Percentiles rank a stretch among this genome's conserved stretches.
These are phyloP conservation scores for Ceratorhiza oryzae-sativae DNA, from an alignment of 1,284 basidiomycete species.

Conservation along the genomic window DNA sequence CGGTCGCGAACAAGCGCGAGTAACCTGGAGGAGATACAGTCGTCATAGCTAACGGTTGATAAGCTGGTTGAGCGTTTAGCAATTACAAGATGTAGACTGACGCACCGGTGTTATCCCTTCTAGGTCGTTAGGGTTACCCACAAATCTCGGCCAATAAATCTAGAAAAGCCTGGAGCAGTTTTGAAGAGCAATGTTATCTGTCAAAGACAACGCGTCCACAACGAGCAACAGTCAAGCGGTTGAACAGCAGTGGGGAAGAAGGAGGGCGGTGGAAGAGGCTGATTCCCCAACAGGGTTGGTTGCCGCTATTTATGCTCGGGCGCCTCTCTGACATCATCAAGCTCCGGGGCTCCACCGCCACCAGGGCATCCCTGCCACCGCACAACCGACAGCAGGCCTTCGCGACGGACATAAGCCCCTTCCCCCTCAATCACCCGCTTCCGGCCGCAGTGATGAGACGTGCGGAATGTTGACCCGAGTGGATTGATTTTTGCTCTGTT, in stretches of 20 bases:
- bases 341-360: neutral
- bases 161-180: neutral
- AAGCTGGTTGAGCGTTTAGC: neutral
- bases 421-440: no score
- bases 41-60: neutral
- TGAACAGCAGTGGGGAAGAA: neutral
- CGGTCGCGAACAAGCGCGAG: constrained; percentile 31
- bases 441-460: no score
- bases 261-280: neutral
- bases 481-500: no score
- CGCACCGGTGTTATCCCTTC: neutral
- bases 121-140: constrained; percentile 5
- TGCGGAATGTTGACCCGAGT: no score
- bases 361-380: neutral
- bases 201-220: neutral
- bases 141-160: neutral
- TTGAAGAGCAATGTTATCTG: neutral
- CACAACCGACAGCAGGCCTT: neutral
- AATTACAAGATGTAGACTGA: neutral
- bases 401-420: neutral
- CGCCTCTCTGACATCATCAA: constrained; percentile 11
- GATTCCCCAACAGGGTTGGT: neutral
- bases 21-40: constrained; percentile 28
- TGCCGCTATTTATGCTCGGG: neutral
- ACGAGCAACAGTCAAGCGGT: neutral